Evolutionary conservation across 495 filamentous ascomycete species (phyloP).

Genomic region (Podospora appendiculata): DNA sequence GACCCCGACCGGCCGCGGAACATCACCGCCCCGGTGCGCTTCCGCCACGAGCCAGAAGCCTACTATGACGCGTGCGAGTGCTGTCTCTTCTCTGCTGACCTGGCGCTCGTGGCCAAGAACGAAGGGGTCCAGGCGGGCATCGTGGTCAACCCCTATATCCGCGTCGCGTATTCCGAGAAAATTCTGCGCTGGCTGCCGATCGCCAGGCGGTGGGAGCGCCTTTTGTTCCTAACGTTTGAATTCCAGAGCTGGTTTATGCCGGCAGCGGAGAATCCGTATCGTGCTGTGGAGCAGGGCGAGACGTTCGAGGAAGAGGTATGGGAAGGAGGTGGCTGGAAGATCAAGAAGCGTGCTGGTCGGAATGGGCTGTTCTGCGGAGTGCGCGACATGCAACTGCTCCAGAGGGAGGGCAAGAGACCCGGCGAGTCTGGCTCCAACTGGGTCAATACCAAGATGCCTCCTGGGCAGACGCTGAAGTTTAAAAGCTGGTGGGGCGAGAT

Average conservation of each 20-base stretch:
- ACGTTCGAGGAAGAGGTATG: conserved; percentile 46
- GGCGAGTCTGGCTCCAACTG: conserved; percentile 15
- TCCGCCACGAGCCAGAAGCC: conserved; percentile 54
- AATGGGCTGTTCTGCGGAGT: conserved; percentile 27
- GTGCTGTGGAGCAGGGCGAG: conserved; percentile 46
- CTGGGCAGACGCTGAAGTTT: conserved; percentile 18
- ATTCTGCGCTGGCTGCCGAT: conserved; percentile 49
- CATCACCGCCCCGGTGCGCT: conserved; percentile 46
- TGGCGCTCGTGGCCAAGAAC: conserved; percentile 27
- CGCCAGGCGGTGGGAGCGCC: conserved; percentile 50
- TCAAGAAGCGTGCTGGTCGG: conserved; percentile 14
- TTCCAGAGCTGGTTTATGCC: conserved; percentile 45
- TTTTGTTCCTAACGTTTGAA: conserved; percentile 47
- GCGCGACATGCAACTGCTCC: conserved; percentile 23
- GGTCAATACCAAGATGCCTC: conserved; percentile 23
- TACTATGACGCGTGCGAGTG: conserved; percentile 77
- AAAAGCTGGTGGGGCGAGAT: conserved; percentile 4
- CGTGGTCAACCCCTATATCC: conserved; percentile 67
- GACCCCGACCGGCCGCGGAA: conserved; percentile 16
- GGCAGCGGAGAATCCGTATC: conserved; percentile 51
- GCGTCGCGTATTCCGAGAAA: conserved; percentile 51
- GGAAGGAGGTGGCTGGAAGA: conserved; percentile 24
- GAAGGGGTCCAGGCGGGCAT: conserved; percentile 37
- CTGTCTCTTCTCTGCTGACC: conserved; percentile 68
- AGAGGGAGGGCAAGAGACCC: conserved; percentile 5